phyloP scores from a whole-genome alignment of 2,329 filamentous ascomycete genomes.

The Trichoderma sp. region DNA sequence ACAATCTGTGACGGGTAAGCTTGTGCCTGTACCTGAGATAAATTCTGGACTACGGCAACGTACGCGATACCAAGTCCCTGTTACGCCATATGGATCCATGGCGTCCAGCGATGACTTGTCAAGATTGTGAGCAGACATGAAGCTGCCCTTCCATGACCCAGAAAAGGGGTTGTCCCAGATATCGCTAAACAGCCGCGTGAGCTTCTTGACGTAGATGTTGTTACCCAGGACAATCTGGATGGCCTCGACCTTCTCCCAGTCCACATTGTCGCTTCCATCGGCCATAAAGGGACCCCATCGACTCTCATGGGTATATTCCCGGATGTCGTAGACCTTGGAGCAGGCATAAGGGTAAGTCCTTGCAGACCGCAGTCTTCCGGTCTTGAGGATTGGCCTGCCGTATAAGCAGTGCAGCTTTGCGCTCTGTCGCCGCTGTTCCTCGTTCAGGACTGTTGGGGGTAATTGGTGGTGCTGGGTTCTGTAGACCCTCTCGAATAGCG shows the following conservation, averaged over 20 bases:
- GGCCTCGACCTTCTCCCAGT: slow-evolving; percentile 81
- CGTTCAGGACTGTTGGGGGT: slow-evolving; percentile 17
- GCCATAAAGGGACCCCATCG: slow-evolving; percentile 72
- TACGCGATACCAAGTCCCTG: slow-evolving; percentile 71
- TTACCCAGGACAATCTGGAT: slow-evolving; percentile 69
- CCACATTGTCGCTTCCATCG: slow-evolving; percentile 63
- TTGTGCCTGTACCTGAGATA: neutral
- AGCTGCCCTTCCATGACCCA: slow-evolving; percentile 57
- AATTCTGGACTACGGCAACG: slow-evolving; percentile 28
- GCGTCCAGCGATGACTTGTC: slow-evolving; percentile 51
- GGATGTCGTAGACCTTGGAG: slow-evolving; percentile 72
- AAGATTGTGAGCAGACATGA: slow-evolving; percentile 42
- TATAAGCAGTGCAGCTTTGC: slow-evolving; percentile 72
- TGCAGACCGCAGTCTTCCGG: slow-evolving; percentile 42
- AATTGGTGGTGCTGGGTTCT: slow-evolving; percentile 4
- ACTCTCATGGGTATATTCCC: slow-evolving; percentile 63
- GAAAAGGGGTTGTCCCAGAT: slow-evolving; percentile 61
- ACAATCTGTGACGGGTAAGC: slow-evolving; percentile 42
- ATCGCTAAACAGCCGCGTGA: slow-evolving; percentile 51
- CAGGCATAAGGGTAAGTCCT: slow-evolving; percentile 63
- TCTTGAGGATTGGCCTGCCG: slow-evolving; percentile 58
- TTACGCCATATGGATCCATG: slow-evolving; percentile 70
- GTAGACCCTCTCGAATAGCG: slow-evolving; percentile 59
- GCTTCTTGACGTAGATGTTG: slow-evolving; percentile 58
- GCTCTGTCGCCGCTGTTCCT: slow-evolving; percentile 58